phyloP scores from a whole-genome alignment of 1,139 yeast species.

The Geotrichum restrictum region DNA sequence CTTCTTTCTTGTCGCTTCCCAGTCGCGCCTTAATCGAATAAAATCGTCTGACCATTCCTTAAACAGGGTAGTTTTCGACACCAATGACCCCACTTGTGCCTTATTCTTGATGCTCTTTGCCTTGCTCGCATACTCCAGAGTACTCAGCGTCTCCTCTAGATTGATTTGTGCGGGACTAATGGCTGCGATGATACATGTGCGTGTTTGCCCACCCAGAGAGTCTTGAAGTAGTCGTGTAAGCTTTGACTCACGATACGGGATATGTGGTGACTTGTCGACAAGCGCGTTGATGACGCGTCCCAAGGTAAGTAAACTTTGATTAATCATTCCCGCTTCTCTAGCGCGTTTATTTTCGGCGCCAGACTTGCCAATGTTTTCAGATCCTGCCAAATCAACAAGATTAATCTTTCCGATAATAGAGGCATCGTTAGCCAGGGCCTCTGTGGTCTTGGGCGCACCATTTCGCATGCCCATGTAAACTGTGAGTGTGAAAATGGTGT shows the following conservation, averaged over 20 bases:
- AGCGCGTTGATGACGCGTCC: constrained; percentile 81
- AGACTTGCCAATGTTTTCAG: constrained; percentile 72
- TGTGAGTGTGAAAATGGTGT: constrained; percentile 65
- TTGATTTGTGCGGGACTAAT: constrained; percentile 74
- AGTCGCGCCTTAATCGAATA: constrained; percentile 57
- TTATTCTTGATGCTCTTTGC: constrained; percentile 71
- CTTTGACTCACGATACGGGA: constrained; percentile 84
- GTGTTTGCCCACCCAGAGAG: constrained; percentile 78
- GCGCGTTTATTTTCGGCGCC: constrained; percentile 79
- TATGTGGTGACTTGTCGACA: constrained; percentile 57
- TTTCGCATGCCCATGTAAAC: constrained; percentile 43
- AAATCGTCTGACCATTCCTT: constrained; percentile 52
- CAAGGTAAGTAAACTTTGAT: constrained; percentile 73
- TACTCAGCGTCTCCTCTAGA: constrained; percentile 73
- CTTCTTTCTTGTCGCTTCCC: constrained; percentile 57
- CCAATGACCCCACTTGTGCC: constrained; percentile 59
- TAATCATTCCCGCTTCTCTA: constrained; percentile 83
- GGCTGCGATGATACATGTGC: constrained; percentile 76
- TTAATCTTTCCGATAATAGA: constrained; percentile 56
- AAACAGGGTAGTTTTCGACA: constrained; percentile 49
- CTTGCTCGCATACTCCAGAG: constrained; percentile 78
- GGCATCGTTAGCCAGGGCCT: constrained; percentile 39
- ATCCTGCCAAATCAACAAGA: constrained; percentile 85
- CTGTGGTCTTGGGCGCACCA: constrained; percentile 41
- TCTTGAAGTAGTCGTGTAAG: constrained; percentile 75